Conservation (phyloP, 2,329 filamentous ascomycete genomes). For the Beauveria rudraprayagi region DNA sequence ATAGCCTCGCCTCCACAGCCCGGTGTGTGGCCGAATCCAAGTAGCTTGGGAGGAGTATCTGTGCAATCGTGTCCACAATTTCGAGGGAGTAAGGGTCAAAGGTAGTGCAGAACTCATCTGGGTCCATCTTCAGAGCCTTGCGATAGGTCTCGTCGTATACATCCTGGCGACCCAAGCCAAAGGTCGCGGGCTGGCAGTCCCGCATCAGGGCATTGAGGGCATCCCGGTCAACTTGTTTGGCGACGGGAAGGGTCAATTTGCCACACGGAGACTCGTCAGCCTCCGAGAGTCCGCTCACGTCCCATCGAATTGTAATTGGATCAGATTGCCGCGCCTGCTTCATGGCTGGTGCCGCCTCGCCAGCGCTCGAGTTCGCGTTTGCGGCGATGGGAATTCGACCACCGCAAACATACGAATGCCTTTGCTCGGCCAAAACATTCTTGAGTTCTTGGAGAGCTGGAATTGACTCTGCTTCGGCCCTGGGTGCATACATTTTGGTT, state of each 20-base stretch:
- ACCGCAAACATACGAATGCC: neutral
- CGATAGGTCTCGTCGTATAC: constrained; percentile 45
- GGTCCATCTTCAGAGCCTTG: constrained; percentile 45
- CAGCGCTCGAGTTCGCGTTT: neutral
- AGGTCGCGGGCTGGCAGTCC: constrained; percentile 34
- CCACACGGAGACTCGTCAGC: neutral
- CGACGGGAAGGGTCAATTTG: neutral
- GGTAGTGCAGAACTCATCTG: constrained; percentile 33
- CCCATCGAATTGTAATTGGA: neutral
- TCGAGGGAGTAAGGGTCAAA: constrained; percentile 45
- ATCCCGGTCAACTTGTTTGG: neutral
- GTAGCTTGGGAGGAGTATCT: constrained; percentile 32
- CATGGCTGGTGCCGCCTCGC: neutral
- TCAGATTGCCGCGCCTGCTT: neutral
- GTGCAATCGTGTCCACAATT: constrained; percentile 42
- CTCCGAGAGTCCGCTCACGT: neutral
- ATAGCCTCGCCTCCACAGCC: constrained; percentile 43
- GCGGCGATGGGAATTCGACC: neutral
- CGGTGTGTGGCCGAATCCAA: constrained; percentile 18
- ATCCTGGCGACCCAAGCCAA: constrained; percentile 36
- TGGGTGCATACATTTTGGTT: too few species aligned
- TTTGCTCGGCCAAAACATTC: neutral
- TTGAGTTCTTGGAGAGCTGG: neutral
- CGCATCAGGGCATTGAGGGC: neutral
- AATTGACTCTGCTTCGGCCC: too few species aligned